Evolutionary conservation across 345 rosid species (phyloP).

Genomic region (Dimocarpus longan): DNA sequence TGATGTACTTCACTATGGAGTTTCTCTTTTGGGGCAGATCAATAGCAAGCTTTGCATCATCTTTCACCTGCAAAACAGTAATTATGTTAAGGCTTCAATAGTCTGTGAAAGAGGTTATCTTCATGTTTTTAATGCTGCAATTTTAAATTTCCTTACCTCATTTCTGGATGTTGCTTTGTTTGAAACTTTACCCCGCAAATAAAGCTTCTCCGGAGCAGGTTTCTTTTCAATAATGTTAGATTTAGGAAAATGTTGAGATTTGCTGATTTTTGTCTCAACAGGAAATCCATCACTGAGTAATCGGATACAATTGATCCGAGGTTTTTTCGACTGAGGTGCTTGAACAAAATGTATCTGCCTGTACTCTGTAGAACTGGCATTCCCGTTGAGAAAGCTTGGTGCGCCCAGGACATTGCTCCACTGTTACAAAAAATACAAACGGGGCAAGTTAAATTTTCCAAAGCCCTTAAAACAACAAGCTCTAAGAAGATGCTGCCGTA

Average conservation of each 20-base stretch:
- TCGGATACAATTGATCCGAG: neutral
- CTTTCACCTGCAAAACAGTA: constrained; percentile 22
- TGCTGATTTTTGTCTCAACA: constrained; percentile 1
- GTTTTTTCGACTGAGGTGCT: neutral
- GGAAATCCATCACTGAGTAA: neutral
- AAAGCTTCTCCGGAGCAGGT: neutral
- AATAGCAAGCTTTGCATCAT: neutral
- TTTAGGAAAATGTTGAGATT: constrained; percentile 15
- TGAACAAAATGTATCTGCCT: neutral
- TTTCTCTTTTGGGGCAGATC: neutral
- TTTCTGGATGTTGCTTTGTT: neutral
- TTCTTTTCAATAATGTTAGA: neutral
- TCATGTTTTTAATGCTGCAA: neutral
- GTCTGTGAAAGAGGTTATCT: neutral
- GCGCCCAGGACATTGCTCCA: neutral
- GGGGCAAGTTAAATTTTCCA: neutral
- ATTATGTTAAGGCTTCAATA: neutral
- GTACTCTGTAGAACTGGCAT: neutral
- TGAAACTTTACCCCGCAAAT: neutral
- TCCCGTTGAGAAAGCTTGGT: neutral
- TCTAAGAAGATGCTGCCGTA: neutral
- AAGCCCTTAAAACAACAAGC: neutral
- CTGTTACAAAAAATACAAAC: neutral
- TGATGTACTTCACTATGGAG: neutral
- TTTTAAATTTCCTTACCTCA: constrained; percentile 14